These are phyloP conservation scores for Escallonia herrerae DNA, from an alignment of 129 eudicot species.

Conservation along the genomic window DNA sequence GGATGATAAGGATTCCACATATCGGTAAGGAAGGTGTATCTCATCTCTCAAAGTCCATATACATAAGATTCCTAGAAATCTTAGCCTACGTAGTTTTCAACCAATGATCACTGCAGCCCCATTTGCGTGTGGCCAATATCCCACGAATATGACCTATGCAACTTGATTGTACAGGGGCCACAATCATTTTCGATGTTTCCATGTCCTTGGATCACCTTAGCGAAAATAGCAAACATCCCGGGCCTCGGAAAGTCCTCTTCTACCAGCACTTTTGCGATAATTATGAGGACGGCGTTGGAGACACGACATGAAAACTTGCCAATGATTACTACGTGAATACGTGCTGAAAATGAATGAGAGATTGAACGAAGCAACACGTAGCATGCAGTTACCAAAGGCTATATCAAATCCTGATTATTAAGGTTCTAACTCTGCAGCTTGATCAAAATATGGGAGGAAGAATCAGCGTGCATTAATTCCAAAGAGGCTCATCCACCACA, in stretches of 20 bases:
- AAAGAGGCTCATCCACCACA: too few relatives aligned
- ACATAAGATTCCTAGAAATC: constrained; percentile 16
- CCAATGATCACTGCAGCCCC: constrained; percentile 36
- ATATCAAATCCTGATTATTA: too few relatives aligned
- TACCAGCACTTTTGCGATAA: background rate
- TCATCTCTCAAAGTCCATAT: constrained; percentile 6
- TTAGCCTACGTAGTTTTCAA: constrained; percentile 22
- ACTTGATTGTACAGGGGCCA: constrained; percentile 28
- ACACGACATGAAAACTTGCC: background rate
- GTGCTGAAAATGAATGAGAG: too few relatives aligned
- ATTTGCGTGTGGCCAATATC: constrained; percentile 27
- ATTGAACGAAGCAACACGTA: too few relatives aligned
- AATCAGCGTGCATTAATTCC: background rate
- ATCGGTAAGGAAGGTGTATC: constrained; percentile 10
- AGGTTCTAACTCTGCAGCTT: too few relatives aligned
- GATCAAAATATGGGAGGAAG: too few relatives aligned
- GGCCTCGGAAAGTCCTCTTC: constrained; percentile 5
- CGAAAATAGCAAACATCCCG: background rate
- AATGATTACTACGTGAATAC: too few relatives aligned
- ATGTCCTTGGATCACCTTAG: background rate
- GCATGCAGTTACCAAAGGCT: too few relatives aligned
- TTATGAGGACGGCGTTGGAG: background rate
- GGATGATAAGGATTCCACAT: constrained; percentile 18
- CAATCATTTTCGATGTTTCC: constrained; percentile 15
- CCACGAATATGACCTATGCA: constrained; percentile 29